Evolutionary conservation across 129 eudicot species (phyloP), one percentile per base, ranked within the genome.

Genomic region (Solidago caesia): DNA sequence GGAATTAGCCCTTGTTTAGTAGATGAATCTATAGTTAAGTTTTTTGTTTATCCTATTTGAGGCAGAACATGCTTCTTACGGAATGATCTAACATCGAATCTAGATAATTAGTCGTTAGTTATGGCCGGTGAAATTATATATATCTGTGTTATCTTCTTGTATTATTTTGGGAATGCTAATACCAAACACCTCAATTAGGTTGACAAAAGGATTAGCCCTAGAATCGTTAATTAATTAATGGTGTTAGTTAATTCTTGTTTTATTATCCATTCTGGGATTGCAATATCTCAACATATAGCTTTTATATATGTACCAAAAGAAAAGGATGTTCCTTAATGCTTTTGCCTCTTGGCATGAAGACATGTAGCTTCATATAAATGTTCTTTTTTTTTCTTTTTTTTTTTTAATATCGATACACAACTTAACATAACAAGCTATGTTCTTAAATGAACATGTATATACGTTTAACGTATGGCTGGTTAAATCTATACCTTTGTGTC

Each of bases 141-240:
- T 21, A 21, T 21, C 21, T 21, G 9, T 41, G 52, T 60, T 57
- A 59, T 5, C 13, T 21, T 67, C 26, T 49, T 10, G 70, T 47
- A 47, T 74, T 25, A n/a, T 26, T 62, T 62, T 39, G 41, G 82
- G 59, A 63, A 78, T 9, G 71, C 72, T 78, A 42, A 33, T 78
- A 52, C 77, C 82, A 62, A 78, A 78, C 72, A 48, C 46, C 72
- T 57, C 41, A 62, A 78, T 71, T 78, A 71, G 82, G 82, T 78
- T 49, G 47, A 71, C 25, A 70, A 44, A 61, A 63, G 44, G 70
- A 61, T 68, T 77, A 77, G 65, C 76, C 56, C 76, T 47, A 48
- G 64, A 29, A 39, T 70, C 46, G 3, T 33, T 3, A 21, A 33
- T 33, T 33, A 56, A 70, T 71, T 25, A 45, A 77, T 68, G 49